Evolutionary conservation across 768 basidiomycete species (phyloP).

Genomic region (Hygrophorus pudorinus): DNA sequence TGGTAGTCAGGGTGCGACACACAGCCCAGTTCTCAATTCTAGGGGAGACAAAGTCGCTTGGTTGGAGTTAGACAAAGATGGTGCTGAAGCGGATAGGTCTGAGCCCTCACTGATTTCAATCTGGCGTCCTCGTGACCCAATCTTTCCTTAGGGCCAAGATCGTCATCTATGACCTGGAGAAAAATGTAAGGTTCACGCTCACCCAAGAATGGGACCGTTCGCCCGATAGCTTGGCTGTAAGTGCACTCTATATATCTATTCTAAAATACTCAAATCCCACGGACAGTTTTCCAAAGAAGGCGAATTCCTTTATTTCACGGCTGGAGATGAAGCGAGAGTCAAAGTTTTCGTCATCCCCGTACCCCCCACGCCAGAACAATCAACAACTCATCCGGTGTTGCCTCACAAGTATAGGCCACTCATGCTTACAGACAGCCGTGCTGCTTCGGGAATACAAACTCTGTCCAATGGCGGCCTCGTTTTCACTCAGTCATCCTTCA

Average conservation of each 20-base stretch:
- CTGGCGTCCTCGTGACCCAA: background rate
- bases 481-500: slow-evolving; percentile 65
- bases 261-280: background rate
- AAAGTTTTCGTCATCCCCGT: slow-evolving; percentile 67
- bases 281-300: slow-evolving; percentile 68
- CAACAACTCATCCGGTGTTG: slow-evolving; percentile 43
- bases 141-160: slow-evolving; percentile 48
- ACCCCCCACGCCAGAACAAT: slow-evolving; percentile 47
- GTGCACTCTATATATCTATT: slow-evolving; percentile 12
- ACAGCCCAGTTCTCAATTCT: slow-evolving; percentile 57
- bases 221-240: slow-evolving; percentile 48
- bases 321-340: slow-evolving; percentile 67
- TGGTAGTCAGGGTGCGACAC: slow-evolving; percentile 77
- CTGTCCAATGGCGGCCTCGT: slow-evolving; percentile 54
- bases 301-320: slow-evolving; percentile 58
- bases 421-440: slow-evolving; percentile 46
- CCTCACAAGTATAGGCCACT: slow-evolving; percentile 42
- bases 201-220: slow-evolving; percentile 85
- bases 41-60: slow-evolving; percentile 72
- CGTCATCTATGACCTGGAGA: slow-evolving; percentile 66
- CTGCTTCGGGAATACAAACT: slow-evolving; percentile 52
- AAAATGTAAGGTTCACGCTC: slow-evolving; percentile 58
- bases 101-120: slow-evolving; percentile 2
- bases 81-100: slow-evolving; percentile 81
- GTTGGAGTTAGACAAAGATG: slow-evolving; percentile 81